These are phyloP conservation scores for Breynia disticha DNA, from an alignment of 441 rosid genomes.

Conservation along the genomic window DNA sequence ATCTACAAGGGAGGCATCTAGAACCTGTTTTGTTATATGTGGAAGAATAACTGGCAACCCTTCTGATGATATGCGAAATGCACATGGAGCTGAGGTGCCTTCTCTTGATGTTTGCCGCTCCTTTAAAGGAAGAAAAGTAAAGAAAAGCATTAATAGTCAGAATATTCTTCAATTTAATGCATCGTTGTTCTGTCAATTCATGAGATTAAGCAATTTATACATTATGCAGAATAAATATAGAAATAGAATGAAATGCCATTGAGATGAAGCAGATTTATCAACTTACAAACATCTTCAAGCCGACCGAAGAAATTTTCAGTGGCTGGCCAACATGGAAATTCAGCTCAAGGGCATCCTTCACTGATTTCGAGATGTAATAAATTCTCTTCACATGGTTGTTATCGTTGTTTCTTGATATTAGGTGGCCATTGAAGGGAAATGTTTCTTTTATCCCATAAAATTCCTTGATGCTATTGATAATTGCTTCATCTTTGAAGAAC, in stretches of 20 bases:
- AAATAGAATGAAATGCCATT: neutral
- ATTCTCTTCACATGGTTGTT: conserved; percentile 82
- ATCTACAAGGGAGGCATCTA: conserved; percentile 50
- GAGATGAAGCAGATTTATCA: neutral
- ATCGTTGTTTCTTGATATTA: conserved; percentile 75
- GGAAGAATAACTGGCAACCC: conserved; percentile 89
- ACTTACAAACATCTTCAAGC: conserved; percentile 97
- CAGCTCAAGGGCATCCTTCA: conserved; percentile 66
- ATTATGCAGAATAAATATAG: no score
- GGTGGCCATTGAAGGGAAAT: conserved; percentile 64
- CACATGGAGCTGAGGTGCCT: conserved; percentile 56
- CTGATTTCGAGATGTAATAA: conserved; percentile 77
- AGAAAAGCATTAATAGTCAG: conserved; percentile 1
- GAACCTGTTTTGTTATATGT: conserved; percentile 71
- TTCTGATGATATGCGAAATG: conserved; percentile 88
- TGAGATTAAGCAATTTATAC: no score
- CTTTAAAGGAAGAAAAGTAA: conserved; percentile 23
- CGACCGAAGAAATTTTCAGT: conserved; percentile 83
- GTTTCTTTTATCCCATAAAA: conserved; percentile 79
- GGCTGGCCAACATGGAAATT: conserved; percentile 66
- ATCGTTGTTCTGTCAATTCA: no score
- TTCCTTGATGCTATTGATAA: conserved; percentile 56
- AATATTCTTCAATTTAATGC: neutral
- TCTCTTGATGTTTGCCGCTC: conserved; percentile 83
- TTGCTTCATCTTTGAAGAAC: conserved; percentile 71